phyloP scores from a whole-genome alignment of 2,329 filamentous ascomycete genomes.

The Chaetomium sp. region DNA sequence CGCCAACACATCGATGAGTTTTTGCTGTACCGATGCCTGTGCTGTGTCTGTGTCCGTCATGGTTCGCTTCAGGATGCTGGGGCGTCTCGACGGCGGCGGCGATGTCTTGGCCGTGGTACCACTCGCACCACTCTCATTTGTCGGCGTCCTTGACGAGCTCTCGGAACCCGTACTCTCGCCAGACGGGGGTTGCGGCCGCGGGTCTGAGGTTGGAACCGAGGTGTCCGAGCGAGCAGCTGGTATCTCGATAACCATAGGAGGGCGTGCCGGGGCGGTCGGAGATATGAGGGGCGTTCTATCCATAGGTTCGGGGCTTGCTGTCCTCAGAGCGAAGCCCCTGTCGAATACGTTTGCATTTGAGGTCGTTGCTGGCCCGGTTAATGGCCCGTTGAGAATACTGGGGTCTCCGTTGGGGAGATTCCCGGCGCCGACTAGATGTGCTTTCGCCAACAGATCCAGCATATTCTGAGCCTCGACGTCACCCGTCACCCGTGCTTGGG shows the following conservation, averaged over 20 bases:
- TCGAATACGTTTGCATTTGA: slow-evolving; percentile 84
- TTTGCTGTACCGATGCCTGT: slow-evolving; percentile 74
- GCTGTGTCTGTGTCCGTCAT: slow-evolving; percentile 89
- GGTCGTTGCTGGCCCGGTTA: slow-evolving; percentile 77
- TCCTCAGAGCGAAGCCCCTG: slow-evolving; percentile 67
- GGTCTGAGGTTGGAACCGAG: slow-evolving; percentile 3
- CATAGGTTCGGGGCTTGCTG: slow-evolving; percentile 53
- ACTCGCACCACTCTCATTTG: slow-evolving; percentile 58
- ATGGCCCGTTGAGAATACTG: slow-evolving; percentile 57
- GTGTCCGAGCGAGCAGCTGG: neutral
- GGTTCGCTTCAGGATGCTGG: slow-evolving; percentile 74
- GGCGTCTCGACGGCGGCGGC: slow-evolving; percentile 61
- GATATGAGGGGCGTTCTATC: slow-evolving; percentile 42
- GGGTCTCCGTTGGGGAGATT: slow-evolving; percentile 56
- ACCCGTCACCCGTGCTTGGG: slow-evolving; percentile 78
- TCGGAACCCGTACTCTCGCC: slow-evolving; percentile 46
- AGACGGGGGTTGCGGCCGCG: slow-evolving; percentile 25
- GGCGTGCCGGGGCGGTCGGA: slow-evolving; percentile 35
- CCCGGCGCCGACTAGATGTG: slow-evolving; percentile 74
- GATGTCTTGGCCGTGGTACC: slow-evolving; percentile 55
- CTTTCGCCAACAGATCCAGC: slow-evolving; percentile 82
- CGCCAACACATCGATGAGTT: slow-evolving; percentile 80
- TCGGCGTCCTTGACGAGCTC: slow-evolving; percentile 56
- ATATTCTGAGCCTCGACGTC: slow-evolving; percentile 87
- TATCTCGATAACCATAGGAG: neutral